phyloP scores from a whole-genome alignment of 148 eudicot genomes.

The Rhododendron mucronatum region DNA sequence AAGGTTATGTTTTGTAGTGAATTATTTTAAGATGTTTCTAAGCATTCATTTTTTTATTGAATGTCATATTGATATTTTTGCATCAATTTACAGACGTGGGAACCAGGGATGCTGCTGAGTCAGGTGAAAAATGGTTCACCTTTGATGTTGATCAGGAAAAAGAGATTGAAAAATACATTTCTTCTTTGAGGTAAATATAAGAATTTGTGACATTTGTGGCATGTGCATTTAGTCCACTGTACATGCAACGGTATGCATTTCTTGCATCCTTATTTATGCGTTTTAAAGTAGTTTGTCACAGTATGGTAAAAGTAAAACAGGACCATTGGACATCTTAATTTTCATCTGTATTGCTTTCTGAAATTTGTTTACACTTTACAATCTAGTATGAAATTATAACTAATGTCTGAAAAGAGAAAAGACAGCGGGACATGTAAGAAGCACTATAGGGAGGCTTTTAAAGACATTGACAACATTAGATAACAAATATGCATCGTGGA shows the following conservation, averaged over 20 bases:
- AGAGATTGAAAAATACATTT: constrained; percentile 34
- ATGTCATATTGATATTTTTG: neutral
- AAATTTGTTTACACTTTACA: neutral
- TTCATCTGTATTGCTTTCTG: neutral
- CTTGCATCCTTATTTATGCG: neutral
- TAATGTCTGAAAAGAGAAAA: neutral
- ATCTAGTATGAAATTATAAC: neutral
- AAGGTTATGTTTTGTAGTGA: constrained; percentile 43
- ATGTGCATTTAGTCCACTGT: neutral
- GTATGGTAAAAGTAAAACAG: neutral
- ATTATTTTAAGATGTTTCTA: neutral
- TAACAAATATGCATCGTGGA: too few relatives aligned
- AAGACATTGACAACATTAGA: neutral
- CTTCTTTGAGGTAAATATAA: constrained; percentile 31
- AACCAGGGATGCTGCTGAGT: constrained; percentile 21
- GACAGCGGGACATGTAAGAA: neutral
- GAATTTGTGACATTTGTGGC: constrained; percentile 12
- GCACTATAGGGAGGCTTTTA: neutral
- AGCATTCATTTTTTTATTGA: neutral
- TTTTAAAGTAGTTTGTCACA: neutral
- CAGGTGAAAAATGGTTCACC: constrained; percentile 60
- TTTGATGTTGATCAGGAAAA: constrained; percentile 45
- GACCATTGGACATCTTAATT: neutral
- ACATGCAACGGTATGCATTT: neutral
- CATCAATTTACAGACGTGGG: constrained; percentile 45